phyloP scores from a whole-genome alignment of 257 asterid genomes.

The Parsonsia alboflavescens region DNA sequence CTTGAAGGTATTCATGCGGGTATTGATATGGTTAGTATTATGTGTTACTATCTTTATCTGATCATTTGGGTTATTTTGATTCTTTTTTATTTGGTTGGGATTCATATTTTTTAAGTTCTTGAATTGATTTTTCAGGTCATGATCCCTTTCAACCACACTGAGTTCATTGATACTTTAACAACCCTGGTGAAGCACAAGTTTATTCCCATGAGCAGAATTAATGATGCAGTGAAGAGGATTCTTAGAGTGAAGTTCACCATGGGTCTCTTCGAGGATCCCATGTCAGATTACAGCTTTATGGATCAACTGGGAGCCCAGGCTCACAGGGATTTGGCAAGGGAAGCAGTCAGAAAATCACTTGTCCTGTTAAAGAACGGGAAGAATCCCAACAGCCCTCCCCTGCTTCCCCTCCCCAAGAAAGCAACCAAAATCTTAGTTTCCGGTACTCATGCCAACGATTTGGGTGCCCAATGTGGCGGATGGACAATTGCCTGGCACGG shows the following conservation, averaged over 20 bases:
- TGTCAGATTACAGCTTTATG: conserved; percentile 35
- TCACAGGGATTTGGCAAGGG: conserved; percentile 49
- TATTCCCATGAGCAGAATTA: conserved; percentile 48
- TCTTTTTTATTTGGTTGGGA: too few relatives aligned
- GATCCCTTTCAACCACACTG: conserved; percentile 37
- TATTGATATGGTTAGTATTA: conserved; percentile 40
- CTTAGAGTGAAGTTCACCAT: conserved; percentile 47
- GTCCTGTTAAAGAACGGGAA: too few relatives aligned
- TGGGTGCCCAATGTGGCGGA: conserved; percentile 50
- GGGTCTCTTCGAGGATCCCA: conserved; percentile 67
- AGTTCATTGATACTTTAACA: conserved; percentile 22
- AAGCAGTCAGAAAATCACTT: conserved; percentile 38
- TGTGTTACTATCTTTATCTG: too few relatives aligned
- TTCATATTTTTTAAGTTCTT: too few relatives aligned
- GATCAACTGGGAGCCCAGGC: conserved; percentile 48
- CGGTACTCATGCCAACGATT: conserved; percentile 36
- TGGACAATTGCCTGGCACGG: conserved; percentile 62
- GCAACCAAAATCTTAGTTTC: conserved; percentile 41
- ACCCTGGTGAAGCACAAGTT: conserved; percentile 36
- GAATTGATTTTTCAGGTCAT: conserved; percentile 28
- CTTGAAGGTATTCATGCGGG: conserved; percentile 34
- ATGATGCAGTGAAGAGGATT: conserved; percentile 59
- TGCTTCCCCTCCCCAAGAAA: too few relatives aligned
- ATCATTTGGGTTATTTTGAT: too few relatives aligned
- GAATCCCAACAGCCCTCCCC: too few relatives aligned